Evolutionary conservation across 2,329 filamentous ascomycete species (phyloP), one percentile per base, ranked within the genome.

Genomic region (Diaporthe capsici): DNA sequence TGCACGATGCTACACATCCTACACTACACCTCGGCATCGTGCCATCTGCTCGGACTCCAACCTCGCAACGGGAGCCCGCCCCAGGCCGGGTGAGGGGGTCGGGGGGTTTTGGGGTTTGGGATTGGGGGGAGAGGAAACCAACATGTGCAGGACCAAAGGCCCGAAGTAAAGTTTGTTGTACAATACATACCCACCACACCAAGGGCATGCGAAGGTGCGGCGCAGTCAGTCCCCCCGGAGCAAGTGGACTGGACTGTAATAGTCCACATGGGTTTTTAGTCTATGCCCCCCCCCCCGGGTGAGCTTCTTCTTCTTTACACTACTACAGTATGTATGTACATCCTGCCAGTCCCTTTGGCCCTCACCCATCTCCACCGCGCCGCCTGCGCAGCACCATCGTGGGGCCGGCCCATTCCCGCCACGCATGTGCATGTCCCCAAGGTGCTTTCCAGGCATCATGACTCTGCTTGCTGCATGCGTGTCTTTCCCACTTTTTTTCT

Each of bases 401-500:
- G 63, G 63, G 63, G 25, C 39, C 39, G 10, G 37, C 2, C 39
- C 58, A 37, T 42, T 22, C 44, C 44, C 44, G 17, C 39, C 60
- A 31, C 37, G 39, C 22, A 60, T n/a, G 49, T 31, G 60, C 28
- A 67, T 67, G 22, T 44, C 60, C 60, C n/a, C 2, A 7, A 25
- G 8, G 9, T 25, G 22, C 28, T 20, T 31, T 58, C 60, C 60
- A 51, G 44, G 47, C 65, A 68, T 68, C 65, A 68, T 68, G 65
- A 68, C 65, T 68, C 65, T 68, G 63, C 47, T 68, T 68, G 63
- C 47, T 25, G 31, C 63, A 68, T 51, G 44, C 31, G 28, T 34
- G 28, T 25, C 37, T n/a, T 53, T n/a, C n/a, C 65, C 61, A 65
- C 61, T 65, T 44, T 65, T 25, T 6, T 34, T 25, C 25, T 6